Percentiles rank a stretch among this genome's conserved stretches.
Conservation (phyloP, 169 alveolate genomes). For the Perkinsus olseni region DNA sequence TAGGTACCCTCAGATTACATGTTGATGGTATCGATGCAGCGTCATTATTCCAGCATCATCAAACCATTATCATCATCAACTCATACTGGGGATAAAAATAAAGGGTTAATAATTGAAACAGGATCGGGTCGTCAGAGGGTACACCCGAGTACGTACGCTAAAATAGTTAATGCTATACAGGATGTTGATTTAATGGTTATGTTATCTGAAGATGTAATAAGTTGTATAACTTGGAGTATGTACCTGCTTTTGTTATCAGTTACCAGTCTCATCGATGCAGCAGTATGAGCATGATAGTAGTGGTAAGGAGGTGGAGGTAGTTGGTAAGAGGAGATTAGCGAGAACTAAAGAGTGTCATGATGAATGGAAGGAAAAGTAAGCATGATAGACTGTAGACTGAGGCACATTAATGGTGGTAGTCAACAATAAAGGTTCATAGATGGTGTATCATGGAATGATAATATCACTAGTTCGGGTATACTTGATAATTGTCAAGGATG, state of each 20-base stretch:
- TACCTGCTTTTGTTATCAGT: not conserved
- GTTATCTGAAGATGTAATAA: not conserved
- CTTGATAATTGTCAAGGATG: not conserved
- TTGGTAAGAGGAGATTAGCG: not conserved
- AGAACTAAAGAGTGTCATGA: not conserved
- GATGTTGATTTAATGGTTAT: not conserved
- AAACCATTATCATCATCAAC: too few relatives aligned
- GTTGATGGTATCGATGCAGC: not conserved
- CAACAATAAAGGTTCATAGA: not conserved
- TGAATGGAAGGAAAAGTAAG: not conserved
- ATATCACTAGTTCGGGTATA: not conserved
- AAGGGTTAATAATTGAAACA: not conserved
- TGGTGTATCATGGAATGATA: not conserved
- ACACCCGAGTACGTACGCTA: too few relatives aligned
- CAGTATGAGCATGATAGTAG: too few relatives aligned
- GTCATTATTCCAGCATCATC: too few relatives aligned
- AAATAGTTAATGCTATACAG: too few relatives aligned
- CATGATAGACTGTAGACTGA: not conserved
- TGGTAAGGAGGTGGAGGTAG: not conserved
- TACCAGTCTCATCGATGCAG: too few relatives aligned
- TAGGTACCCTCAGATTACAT: not conserved
- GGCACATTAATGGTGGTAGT: not conserved
- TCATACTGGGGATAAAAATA: not conserved
- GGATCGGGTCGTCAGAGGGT: not conserved
- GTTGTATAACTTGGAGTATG: not conserved